Conservation (phyloP, 495 filamentous ascomycete species). For the Daldinia grandis region DNA sequence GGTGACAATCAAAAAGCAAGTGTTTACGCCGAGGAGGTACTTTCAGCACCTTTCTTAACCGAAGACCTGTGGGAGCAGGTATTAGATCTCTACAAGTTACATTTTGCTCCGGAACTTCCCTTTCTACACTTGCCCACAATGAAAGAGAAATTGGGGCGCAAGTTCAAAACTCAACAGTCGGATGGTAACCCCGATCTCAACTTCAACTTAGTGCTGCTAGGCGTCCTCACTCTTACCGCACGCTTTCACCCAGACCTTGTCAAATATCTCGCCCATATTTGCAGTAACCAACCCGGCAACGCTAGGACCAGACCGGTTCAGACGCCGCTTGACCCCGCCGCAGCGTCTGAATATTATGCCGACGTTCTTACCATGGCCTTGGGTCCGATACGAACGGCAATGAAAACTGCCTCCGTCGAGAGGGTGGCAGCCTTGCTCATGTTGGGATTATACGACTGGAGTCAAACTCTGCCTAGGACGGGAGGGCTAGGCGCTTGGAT, state of each 20-base stretch:
- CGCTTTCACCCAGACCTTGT: constrained; percentile 78
- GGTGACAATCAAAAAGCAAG: constrained; percentile 47
- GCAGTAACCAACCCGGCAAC: constrained; percentile 45
- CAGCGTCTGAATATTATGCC: constrained; percentile 82
- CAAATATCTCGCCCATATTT: constrained; percentile 62
- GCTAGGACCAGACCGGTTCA: constrained; percentile 47
- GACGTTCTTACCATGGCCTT: constrained; percentile 72
- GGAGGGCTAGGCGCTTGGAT: constrained; percentile 80
- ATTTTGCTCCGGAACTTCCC: constrained; percentile 82
- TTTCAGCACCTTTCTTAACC: constrained; percentile 66
- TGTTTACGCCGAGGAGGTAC: constrained; percentile 55
- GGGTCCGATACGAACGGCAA: constrained; percentile 62
- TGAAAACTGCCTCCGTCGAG: constrained; percentile 68
- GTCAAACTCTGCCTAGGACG: constrained; percentile 64
- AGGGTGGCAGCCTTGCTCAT: constrained; percentile 80
- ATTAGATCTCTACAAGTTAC: constrained; percentile 82
- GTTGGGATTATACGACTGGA: constrained; percentile 87
- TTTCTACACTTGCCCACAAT: constrained; percentile 85
- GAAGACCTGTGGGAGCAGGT: constrained; percentile 73
- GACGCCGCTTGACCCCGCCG: constrained; percentile 62
- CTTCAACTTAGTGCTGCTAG: constrained; percentile 73
- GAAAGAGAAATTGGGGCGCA: constrained; percentile 61
- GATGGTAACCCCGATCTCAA: constrained; percentile 61
- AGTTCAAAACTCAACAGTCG: constrained; percentile 49
- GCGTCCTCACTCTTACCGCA: constrained; percentile 80